Conservation (phyloP, 805 yeast species). For the Suhomyces sp. region DNA sequence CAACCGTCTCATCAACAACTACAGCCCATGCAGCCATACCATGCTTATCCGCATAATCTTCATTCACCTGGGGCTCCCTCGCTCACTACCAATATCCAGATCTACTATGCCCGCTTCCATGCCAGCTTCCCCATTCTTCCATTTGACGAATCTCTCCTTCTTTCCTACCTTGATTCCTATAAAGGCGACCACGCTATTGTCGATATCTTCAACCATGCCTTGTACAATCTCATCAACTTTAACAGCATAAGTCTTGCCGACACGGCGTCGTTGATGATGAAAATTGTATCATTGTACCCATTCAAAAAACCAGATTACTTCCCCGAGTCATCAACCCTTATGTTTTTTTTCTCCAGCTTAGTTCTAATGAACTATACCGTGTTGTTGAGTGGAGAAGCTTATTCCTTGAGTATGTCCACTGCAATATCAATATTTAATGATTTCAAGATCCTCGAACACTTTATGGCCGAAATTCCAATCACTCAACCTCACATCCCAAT, state of each 20-base stretch:
- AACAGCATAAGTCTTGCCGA: slow-evolving; percentile 31
- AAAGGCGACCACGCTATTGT: slow-evolving; percentile 18
- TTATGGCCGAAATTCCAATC: slow-evolving; percentile 29
- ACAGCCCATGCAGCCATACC: neutral
- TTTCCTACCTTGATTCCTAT: slow-evolving; percentile 5
- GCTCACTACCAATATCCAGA: slow-evolving; percentile 33
- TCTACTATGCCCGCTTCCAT: slow-evolving; percentile 46
- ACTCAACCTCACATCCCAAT: slow-evolving; percentile 16
- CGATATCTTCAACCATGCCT: slow-evolving; percentile 41
- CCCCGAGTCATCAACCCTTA: slow-evolving; percentile 23
- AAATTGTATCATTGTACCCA: slow-evolving; percentile 36
- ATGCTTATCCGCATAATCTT: slow-evolving; percentile 14
- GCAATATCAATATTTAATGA: slow-evolving; percentile 58
- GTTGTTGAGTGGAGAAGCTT: slow-evolving; percentile 57
- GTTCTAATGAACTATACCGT: slow-evolving; percentile 52
- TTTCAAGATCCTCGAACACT: slow-evolving; percentile 47
- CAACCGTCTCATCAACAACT: slow-evolving; percentile 5
- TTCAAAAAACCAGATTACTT: slow-evolving; percentile 19
- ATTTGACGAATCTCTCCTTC: slow-evolving; percentile 20
- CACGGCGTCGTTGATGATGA: slow-evolving; percentile 33
- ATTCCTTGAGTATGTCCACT: slow-evolving; percentile 53
- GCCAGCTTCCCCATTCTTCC: slow-evolving; percentile 46
- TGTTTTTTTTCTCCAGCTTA: slow-evolving; percentile 30
- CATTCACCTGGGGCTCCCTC: slow-evolving; percentile 15
- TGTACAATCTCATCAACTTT: slow-evolving; percentile 38